These are phyloP conservation scores for Podospora appendiculata DNA, from an alignment of 495 filamentous ascomycete species.

Conservation along the genomic window DNA sequence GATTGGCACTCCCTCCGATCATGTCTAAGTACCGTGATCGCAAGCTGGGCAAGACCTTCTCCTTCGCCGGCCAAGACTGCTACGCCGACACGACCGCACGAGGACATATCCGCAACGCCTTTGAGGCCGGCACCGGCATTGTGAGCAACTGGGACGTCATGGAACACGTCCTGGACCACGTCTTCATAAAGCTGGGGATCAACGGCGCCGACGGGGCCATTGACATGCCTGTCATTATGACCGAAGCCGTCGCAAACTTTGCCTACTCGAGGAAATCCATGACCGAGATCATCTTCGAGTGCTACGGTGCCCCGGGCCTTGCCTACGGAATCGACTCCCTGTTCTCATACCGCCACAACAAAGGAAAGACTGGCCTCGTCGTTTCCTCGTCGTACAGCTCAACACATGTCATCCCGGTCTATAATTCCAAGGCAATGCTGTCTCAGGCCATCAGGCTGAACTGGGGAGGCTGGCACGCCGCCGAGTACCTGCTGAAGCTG, in stretches of 20 bases:
- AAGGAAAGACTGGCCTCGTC: conserved; percentile 79
- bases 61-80: conserved; percentile 84
- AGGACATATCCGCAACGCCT: conserved; percentile 82
- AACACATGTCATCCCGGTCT: conserved; percentile 91
- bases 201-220: conserved; percentile 66
- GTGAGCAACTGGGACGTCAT: conserved; percentile 96
- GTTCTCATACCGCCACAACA: conserved; percentile 89
- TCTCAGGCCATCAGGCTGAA: conserved; percentile 81
- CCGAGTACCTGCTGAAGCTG: conserved; percentile 85
- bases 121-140: conserved; percentile 83
- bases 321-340: conserved; percentile 93
- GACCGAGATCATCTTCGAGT: conserved; percentile 95
- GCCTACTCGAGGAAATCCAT: conserved; percentile 83
- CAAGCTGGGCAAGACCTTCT: conserved; percentile 80
- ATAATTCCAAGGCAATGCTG: conserved; percentile 75
- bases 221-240: conserved; percentile 88
- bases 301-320: conserved; percentile 79
- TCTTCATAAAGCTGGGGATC: conserved; percentile 86
- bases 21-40: conserved; percentile 91
- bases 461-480: conserved; percentile 85
- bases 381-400: conserved; percentile 87
- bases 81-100: conserved; percentile 89
- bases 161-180: conserved; percentile 86
- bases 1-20: conserved; percentile 75
- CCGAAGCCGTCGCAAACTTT: conserved; percentile 86